Base-by-base conservation (phyloP, 306 rosid species). In the Medicago ruthenica region DNA sequence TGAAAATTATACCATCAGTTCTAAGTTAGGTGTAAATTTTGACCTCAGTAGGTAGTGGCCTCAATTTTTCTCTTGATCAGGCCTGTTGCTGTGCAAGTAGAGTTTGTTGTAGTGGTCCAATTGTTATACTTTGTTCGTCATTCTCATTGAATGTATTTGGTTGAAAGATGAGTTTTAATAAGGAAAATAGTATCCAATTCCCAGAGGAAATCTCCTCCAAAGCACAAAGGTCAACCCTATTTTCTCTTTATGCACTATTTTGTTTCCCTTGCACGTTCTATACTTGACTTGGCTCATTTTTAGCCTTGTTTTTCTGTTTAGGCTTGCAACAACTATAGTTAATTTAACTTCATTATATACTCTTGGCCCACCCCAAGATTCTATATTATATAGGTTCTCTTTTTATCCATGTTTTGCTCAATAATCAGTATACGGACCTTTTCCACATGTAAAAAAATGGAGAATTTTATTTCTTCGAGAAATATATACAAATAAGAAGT, bases 161-260 rank as follows among this genome's bases (percentile, higher is more conserved):
- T 81, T 87, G 89, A 79, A 79, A 80, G 70, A 41, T 42, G 36
- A 44, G 55, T 39, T 65, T 37, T 66, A 41, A 42, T 70, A 57
- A 70, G 37, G 54, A 80, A 80, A 67, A 61, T 72, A 73, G 85
- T 71, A 72, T 67, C 79, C 74, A 76, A 18, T 86, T 60, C 54
- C 3, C 5, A 57, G 69, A 40, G 21, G 18, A 77, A 88, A 84
- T 58, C 79, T 71, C 22, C 53, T 76, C 53, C 34, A 11, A 67
- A 70, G 71, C 85, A 83, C 87, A 87, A 86, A 85, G 88, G 95
- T 87, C 95, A 91, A 91, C 75, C 89, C 79, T 78, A 15, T 44
- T 75, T 41, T 50, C 7, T 4, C 15, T 59, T 77, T 65, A 45
- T 59, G 42, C 40, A 55, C 47, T 85, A 54, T 67, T 80, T 45